These are phyloP conservation scores for Orbilia oligospora DNA, from an alignment of 2,329 filamentous ascomycete species.

Conservation along the genomic window DNA sequence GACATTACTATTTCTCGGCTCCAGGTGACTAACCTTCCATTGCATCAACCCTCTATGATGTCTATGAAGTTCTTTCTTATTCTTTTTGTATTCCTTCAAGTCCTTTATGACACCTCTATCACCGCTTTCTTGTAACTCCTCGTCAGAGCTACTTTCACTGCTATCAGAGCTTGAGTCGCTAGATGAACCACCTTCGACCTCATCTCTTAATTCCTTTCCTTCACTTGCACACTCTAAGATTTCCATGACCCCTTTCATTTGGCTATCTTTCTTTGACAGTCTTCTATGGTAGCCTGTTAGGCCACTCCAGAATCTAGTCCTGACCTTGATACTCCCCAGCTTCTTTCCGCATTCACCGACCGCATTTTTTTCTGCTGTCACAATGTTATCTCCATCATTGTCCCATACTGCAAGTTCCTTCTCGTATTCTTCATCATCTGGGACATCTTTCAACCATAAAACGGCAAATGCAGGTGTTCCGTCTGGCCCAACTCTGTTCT, in stretches of 20 bases:
- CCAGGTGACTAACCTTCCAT: conserved; percentile 70
- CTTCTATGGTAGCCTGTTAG: conserved; percentile 74
- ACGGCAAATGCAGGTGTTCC: conserved; percentile 75
- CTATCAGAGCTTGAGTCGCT: conserved; percentile 47
- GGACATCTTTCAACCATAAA: conserved; percentile 78
- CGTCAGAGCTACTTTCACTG: conserved; percentile 62
- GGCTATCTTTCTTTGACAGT: conserved; percentile 70
- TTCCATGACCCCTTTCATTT: conserved; percentile 75
- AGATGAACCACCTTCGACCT: conserved; percentile 67
- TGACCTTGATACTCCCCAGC: conserved; percentile 74
- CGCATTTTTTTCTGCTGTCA: conserved; percentile 71
- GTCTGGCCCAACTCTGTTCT: conserved; percentile 71
- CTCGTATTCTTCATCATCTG: conserved; percentile 76
- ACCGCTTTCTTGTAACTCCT: conserved; percentile 61
- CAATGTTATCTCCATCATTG: conserved; percentile 71
- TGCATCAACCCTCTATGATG: conserved; percentile 81
- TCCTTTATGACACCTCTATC: conserved; percentile 71
- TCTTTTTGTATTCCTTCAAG: conserved; percentile 74
- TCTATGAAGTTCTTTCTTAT: conserved; percentile 75
- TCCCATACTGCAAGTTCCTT: conserved; percentile 77
- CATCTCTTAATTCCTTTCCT: conserved; percentile 64
- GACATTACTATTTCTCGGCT: background rate
- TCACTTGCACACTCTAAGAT: conserved; percentile 71
- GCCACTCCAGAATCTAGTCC: conserved; percentile 75
- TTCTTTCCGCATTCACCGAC: conserved; percentile 72